phyloP scores from a whole-genome alignment of 1,284 basidiomycete species.

The Heterobasidion occidentale region DNA sequence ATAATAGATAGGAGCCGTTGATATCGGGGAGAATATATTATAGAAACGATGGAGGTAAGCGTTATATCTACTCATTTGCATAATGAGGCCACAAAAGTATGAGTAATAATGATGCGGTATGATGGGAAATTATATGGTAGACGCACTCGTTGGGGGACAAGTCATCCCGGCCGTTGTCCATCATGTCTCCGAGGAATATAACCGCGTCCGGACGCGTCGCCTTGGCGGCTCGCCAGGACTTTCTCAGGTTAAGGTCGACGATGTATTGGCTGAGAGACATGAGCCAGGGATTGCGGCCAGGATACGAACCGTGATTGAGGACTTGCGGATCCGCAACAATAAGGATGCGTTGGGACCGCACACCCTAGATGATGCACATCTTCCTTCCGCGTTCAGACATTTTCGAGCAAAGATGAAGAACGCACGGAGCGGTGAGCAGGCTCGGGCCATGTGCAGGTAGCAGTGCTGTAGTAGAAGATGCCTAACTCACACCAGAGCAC shows the following conservation, averaged over 20 bases:
- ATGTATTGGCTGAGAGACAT: slow-evolving; percentile 49
- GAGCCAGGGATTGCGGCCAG: slow-evolving; percentile 37
- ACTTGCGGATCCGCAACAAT: slow-evolving; percentile 81
- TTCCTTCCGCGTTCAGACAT: background rate
- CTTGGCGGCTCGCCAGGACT: slow-evolving; percentile 70
- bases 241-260: slow-evolving; percentile 70
- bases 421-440: background rate
- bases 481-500: slow-evolving; percentile 70
- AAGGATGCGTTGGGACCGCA: slow-evolving; percentile 55
- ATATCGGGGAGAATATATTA: slow-evolving; percentile 49
- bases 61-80: slow-evolving; percentile 51
- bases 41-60: slow-evolving; percentile 60
- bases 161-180: slow-evolving; percentile 69
- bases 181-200: slow-evolving; percentile 84
- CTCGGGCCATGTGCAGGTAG: slow-evolving; percentile 57
- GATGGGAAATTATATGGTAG: background rate
- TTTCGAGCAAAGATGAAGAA: background rate
- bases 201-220: slow-evolving; percentile 62
- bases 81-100: background rate
- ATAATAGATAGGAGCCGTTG: slow-evolving; percentile 46
- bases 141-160: slow-evolving; percentile 66
- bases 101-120: background rate
- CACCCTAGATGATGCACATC: slow-evolving; percentile 4
- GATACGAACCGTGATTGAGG: slow-evolving; percentile 58
- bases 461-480: slow-evolving; percentile 42